A percentile compares a stretch with the other conserved stretches of the same genome.
Evolutionary conservation across 1,284 basidiomycete species (phyloP).

Genomic region (Tilletiaria anomala): DNA sequence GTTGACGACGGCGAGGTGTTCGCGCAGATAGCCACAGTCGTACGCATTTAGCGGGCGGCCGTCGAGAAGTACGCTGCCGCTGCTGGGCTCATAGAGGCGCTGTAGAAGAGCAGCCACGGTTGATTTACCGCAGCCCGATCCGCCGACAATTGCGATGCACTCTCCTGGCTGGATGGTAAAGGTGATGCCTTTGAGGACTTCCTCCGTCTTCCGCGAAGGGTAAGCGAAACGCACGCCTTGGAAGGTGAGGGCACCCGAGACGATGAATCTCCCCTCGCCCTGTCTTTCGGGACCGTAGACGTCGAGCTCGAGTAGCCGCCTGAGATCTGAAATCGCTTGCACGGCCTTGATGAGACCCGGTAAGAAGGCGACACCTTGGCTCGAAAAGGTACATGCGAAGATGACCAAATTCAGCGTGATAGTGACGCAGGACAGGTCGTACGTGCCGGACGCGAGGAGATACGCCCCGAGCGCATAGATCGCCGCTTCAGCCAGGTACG

Average conservation of each 20-base stretch:
- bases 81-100: slow-evolving; percentile 26
- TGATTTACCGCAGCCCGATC: slow-evolving; percentile 31
- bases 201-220: no score
- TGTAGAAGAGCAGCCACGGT: slow-evolving; percentile 28
- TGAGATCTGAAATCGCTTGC: no score
- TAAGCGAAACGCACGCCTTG: slow-evolving; percentile 26
- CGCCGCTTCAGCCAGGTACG: slow-evolving; percentile 60
- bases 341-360: slow-evolving; percentile 23
- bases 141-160: slow-evolving; percentile 32
- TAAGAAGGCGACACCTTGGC: slow-evolving; percentile 65
- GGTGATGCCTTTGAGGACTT: slow-evolving; percentile 11
- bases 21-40: slow-evolving; percentile 13
- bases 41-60: slow-evolving; percentile 2
- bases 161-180: slow-evolving; percentile 20
- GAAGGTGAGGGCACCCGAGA: no score
- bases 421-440: slow-evolving; percentile 73
- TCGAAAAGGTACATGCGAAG: slow-evolving; percentile 80
- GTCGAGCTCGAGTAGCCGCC: no score
- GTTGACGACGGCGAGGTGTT: slow-evolving; percentile 22
- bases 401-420: slow-evolving; percentile 79
- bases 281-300: no score
- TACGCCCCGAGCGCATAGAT: slow-evolving; percentile 78
- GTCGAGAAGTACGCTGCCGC: slow-evolving; percentile 17
- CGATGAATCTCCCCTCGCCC: no score
- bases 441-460: slow-evolving; percentile 63